Evolutionary conservation across 2,329 filamentous ascomycete genomes (phyloP).

Genomic region (Colletotrichum tabaci): DNA sequence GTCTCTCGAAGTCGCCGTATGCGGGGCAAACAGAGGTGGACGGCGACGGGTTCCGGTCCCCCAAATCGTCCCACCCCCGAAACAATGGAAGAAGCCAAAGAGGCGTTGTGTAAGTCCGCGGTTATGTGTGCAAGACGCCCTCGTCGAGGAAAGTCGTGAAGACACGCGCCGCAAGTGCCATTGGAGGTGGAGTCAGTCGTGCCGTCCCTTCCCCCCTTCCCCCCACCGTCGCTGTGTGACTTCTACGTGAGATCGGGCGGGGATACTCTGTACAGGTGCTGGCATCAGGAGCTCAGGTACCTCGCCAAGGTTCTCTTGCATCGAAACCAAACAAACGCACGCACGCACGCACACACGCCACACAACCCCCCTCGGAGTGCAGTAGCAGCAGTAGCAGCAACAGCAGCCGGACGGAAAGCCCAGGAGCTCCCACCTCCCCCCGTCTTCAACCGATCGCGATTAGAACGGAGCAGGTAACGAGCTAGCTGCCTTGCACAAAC

Average conservation of each 20-base stretch:
- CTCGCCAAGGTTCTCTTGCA: conserved; percentile 1
- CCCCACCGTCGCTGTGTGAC: too few species aligned
- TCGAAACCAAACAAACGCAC: too few species aligned
- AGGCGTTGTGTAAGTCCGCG: neutral
- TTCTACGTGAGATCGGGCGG: neutral
- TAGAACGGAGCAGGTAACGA: neutral
- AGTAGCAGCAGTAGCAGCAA: neutral
- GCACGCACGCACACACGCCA: too few species aligned
- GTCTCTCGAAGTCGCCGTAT: too few species aligned
- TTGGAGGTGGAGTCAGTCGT: neutral
- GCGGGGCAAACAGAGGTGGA: too few species aligned
- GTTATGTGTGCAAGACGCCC: neutral
- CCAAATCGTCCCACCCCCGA: too few species aligned
- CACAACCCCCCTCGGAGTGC: conserved; percentile 2
- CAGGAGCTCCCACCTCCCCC: conserved; percentile 1
- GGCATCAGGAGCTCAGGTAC: neutral
- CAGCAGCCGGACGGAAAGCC: neutral
- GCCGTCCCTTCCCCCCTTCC: neutral
- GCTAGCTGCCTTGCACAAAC: neutral
- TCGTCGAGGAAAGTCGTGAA: neutral
- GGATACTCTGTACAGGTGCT: too few species aligned
- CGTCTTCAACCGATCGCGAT: conserved; percentile 3
- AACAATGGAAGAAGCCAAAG: neutral
- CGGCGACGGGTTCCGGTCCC: too few species aligned
- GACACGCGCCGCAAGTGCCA: neutral